Base-by-base conservation (phyloP, 257 asterid species). In the Fraxinus cuspidata region DNA sequence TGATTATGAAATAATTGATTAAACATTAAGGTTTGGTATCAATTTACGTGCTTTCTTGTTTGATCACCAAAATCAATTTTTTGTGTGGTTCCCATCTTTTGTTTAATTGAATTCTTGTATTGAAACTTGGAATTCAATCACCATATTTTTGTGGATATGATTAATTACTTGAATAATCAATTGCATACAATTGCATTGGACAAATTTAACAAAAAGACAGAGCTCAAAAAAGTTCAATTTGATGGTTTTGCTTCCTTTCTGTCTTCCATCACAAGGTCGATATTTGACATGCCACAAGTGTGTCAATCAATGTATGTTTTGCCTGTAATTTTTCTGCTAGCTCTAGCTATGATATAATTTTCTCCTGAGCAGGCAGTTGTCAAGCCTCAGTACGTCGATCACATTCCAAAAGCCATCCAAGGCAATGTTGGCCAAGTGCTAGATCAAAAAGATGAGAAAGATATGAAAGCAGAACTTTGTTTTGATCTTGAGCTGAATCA, bases 391-490 rank as follows among this genome's bases (percentile, higher is more conserved):
- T 96, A 96, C 53, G 99, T 96, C 12, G 99, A 93, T 85, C 97
- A 92, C 82, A 93, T 96, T 77, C 99, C 99, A 21, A 96, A 89
- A 85, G 99, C 97, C 51, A 97, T 96, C 77, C 97, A 96, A 79
- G 99, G 99, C 68, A 96, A 96, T 82, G 98, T 93, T 81, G 98
- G 98, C 71, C 92, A 96, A 86, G 99, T 93, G 83, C 97, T 93
- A 80, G 75, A 92, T 28, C 97, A 96, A 82, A 96, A 93, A 83
- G 97, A 96, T 71, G 99, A 96, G 91, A 93, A 97, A 78, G 96
- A 84, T 2, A 81, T 87, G 85, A 93, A 96, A 89, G 84, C 78
- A 70, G 81, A 79, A 58, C 97, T 96, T 29, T 90, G 93, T 80
- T 58, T 51, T 71, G 98, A 96, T 83, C 99, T 96, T 74, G 98